Evolutionary conservation across 2,329 filamentous ascomycete genomes (phyloP).

Genomic region (Penicillium sp.): DNA sequence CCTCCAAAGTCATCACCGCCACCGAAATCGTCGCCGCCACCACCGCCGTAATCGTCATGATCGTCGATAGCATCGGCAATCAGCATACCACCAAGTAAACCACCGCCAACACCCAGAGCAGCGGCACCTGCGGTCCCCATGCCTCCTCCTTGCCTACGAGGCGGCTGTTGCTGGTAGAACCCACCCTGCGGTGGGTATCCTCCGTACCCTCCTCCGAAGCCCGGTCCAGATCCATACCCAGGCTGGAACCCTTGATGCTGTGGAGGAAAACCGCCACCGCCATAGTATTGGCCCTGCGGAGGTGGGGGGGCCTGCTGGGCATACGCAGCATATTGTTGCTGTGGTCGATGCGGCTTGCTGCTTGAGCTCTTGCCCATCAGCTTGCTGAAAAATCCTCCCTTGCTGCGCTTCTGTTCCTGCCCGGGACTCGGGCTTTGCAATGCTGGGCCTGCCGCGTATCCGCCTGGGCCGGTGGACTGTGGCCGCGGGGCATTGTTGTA

Average conservation of each 20-base stretch:
- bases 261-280: slow-evolving; percentile 34
- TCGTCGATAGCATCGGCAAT: slow-evolving; percentile 59
- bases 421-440: slow-evolving; percentile 30
- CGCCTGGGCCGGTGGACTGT: slow-evolving; percentile 13
- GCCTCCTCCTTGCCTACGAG: slow-evolving; percentile 45
- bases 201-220: slow-evolving; percentile 31
- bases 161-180: slow-evolving; percentile 43
- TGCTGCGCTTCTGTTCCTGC: slow-evolving; percentile 40
- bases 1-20: slow-evolving; percentile 19
- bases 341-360: slow-evolving; percentile 19
- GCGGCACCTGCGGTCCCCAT: slow-evolving; percentile 71
- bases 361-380: slow-evolving; percentile 47
- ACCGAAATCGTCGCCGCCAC: slow-evolving; percentile 32
- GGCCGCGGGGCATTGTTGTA: slow-evolving; percentile 37
- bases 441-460: slow-evolving; percentile 8
- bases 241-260: slow-evolving; percentile 16
- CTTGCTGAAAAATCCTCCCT: slow-evolving; percentile 51
- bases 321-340: slow-evolving; percentile 27
- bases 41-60: slow-evolving; percentile 29
- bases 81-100: slow-evolving; percentile 72
- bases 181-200: slow-evolving; percentile 35
- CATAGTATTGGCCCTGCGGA: slow-evolving; percentile 26
- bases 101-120: slow-evolving; percentile 75
- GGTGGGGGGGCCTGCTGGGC: slow-evolving; percentile 28
- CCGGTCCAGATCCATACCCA: slow-evolving; percentile 14